Conservation (phyloP, 805 yeast genomes). For the Candida awuae region DNA sequence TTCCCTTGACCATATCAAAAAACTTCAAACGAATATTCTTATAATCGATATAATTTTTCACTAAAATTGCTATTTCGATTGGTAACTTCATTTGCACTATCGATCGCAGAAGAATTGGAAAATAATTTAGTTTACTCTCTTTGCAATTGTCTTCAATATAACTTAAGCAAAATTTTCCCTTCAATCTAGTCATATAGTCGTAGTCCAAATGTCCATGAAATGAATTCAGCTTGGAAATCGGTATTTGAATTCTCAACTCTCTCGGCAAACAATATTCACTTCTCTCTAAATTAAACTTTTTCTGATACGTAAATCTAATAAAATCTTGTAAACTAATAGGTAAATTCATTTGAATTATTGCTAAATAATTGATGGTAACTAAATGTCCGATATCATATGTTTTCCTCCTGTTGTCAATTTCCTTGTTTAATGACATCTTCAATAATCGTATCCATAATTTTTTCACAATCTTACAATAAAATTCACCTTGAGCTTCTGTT, state of each 20-base stretch:
- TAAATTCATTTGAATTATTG: conserved; percentile 37
- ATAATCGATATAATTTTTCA: conserved; percentile 23
- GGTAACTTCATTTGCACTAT: conserved; percentile 41
- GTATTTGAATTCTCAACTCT: conserved; percentile 14
- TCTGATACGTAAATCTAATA: conserved; percentile 33
- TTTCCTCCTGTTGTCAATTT: conserved; percentile 8
- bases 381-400: conserved; percentile 9
- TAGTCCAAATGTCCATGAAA: conserved; percentile 6
- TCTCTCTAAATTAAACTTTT: conserved; percentile 37
- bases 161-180: background rate
- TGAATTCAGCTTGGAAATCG: conserved; percentile 4
- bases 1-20: background rate
- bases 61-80: conserved; percentile 37
- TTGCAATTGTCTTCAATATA: background rate
- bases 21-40: conserved; percentile 12
- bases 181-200: conserved; percentile 1
- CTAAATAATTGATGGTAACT: conserved; percentile 40
- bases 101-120: conserved; percentile 35
- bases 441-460: conserved; percentile 19
- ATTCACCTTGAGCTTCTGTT: conserved; percentile 6
- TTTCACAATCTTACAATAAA: conserved; percentile 26
- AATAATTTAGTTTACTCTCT: conserved; percentile 21
- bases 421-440: background rate
- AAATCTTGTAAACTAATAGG: conserved; percentile 48
- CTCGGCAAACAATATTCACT: conserved; percentile 18